Evolutionary conservation across 2,329 filamentous ascomycete species (phyloP).

Genomic region (Sporothrix inflata): DNA sequence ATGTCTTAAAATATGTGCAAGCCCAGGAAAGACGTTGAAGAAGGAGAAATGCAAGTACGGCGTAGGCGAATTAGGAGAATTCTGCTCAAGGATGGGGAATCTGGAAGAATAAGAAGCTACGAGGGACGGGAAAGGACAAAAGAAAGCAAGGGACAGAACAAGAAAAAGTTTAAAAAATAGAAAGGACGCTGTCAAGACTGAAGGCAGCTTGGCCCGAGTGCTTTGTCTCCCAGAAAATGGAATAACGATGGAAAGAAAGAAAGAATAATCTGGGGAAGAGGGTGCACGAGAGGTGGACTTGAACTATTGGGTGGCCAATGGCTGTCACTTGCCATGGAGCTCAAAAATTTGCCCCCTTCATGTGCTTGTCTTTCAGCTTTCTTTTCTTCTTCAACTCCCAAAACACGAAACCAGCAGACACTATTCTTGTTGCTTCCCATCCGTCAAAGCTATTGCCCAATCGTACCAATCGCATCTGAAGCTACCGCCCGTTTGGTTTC

Average conservation of each 20-base stretch:
- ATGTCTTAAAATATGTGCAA: neutral
- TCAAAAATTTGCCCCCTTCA: neutral
- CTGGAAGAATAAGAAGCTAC: neutral
- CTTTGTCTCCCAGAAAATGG: neutral
- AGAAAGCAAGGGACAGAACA: neutral
- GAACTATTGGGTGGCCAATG: neutral
- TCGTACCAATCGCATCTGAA: neutral
- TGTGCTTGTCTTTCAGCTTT: neutral
- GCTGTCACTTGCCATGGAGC: neutral
- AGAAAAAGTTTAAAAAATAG: neutral
- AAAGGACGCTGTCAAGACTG: neutral
- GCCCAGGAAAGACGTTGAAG: neutral
- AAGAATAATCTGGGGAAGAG: neutral
- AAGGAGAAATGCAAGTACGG: neutral
- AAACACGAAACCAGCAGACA: neutral
- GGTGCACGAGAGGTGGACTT: neutral
- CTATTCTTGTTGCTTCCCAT: too few species aligned
- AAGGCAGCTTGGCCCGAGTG: neutral
- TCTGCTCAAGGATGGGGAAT: neutral
- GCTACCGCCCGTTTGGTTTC: neutral
- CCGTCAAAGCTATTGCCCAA: neutral
- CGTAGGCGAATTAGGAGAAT: slow-evolving; percentile 8
- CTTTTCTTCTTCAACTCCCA: neutral
- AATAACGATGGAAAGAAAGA: neutral
- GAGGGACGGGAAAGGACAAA: neutral